Evolutionary conservation across 495 filamentous ascomycete species (phyloP).

Genomic region (Filosporella fistucella): DNA sequence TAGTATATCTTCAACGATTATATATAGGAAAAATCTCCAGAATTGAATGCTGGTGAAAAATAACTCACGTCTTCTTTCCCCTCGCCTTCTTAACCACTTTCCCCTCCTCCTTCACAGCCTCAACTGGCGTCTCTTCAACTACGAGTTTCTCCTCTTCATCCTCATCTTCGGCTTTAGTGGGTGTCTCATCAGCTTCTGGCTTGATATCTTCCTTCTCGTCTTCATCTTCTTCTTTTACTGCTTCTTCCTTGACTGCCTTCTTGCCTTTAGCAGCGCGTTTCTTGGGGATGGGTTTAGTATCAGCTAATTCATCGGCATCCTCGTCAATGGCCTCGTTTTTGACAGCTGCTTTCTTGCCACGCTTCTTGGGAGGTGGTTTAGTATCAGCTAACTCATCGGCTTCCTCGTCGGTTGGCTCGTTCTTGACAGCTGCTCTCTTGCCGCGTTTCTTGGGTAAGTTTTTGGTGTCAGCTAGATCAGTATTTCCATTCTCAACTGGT

Average conservation of each 20-base stretch:
- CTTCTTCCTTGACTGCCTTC: not conserved
- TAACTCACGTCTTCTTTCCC: too few species aligned
- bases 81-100: not conserved
- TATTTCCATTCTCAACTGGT: not conserved
- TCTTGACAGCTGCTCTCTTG: conserved; percentile 7
- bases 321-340: not conserved
- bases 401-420: not conserved
- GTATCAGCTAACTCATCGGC: not conserved
- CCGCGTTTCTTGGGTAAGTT: too few species aligned
- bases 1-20: too few species aligned
- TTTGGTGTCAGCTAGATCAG: too few species aligned
- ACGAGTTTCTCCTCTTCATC: not conserved
- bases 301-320: not conserved
- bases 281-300: too few species aligned
- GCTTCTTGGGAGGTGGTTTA: conserved; percentile 1
- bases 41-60: too few species aligned
- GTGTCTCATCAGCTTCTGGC: not conserved
- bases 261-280: too few species aligned
- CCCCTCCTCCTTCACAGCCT: not conserved
- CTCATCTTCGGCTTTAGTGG: not conserved
- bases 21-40: too few species aligned
- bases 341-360: not conserved
- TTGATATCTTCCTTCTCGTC: not conserved
- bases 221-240: not conserved
- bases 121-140: not conserved